These are phyloP conservation scores for Sporobolomyces roseus DNA, from an alignment of 768 basidiomycete species.

Conservation along the genomic window DNA sequence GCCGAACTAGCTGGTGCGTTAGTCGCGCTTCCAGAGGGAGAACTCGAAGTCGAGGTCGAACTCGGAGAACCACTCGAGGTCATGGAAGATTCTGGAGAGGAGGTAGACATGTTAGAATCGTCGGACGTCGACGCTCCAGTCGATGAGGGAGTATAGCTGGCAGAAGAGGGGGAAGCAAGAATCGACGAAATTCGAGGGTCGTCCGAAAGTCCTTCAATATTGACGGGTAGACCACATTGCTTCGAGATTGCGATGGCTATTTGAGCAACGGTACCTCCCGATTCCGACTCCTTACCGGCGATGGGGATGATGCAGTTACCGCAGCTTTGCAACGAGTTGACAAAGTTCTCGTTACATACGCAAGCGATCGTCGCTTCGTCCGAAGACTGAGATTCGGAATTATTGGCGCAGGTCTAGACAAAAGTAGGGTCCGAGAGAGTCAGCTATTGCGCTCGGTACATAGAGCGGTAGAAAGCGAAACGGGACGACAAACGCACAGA, in stretches of 20 bases:
- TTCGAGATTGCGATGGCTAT: neutral
- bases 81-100: neutral
- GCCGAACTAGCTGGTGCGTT: neutral
- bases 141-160: too few species aligned
- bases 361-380: neutral
- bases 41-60: neutral
- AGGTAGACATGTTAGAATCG: neutral
- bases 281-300: neutral
- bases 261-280: neutral
- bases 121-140: neutral
- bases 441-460: too few species aligned
- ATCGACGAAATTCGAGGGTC: neutral
- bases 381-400: neutral
- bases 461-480: neutral
- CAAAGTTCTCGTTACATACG: neutral
- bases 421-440: neutral
- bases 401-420: neutral
- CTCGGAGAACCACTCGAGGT: neutral
- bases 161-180: neutral
- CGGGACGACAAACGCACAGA: neutral
- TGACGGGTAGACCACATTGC: neutral
- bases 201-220: neutral
- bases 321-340: neutral
- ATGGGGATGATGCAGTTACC: constrained; percentile 8
- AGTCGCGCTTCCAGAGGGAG: neutral